Evolutionary conservation across 2,329 filamentous ascomycete genomes (phyloP), one percentile per base, ranked within the genome.

Genomic region (Aspergillus novofumigatus): DNA sequence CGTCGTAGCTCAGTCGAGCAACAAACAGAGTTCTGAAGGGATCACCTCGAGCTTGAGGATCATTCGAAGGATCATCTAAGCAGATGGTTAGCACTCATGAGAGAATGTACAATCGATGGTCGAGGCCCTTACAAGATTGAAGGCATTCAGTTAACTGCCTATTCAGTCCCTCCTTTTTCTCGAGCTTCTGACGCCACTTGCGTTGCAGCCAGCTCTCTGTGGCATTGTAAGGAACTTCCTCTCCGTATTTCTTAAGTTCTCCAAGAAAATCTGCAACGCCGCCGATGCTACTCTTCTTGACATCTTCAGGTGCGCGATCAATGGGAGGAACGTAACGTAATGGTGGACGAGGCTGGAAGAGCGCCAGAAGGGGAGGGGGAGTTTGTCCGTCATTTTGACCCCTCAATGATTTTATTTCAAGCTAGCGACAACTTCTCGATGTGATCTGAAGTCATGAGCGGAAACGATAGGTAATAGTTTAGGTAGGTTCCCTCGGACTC

Each of bases 11-110:
- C 51, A 99, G 82, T 54, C 94, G 88, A 53, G 91, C 89, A 54
- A 97, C 90, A 68, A 99, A 95, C 52, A 99, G 81, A 14, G 94
- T 99, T 77, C 91, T 96, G 81, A 94, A 97, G 1, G 93, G 89
- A 77, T 97, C 92, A 56, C 94, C 93, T 62, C 92, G 86, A 63
- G 96, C 88, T 67, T 97, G 94, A 11, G 89, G 84, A 69, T 99
- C 94, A 41, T 94, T 87, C 25, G 81, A 78, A 6, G 94, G 93
- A 62, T 93, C 90, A 75, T 90, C 92, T 92, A 63, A 41, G 62
- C 14, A 45, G 54, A 1, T 25, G 14, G 52, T 62, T 49, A 56
- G 49, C 25, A 65, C 55, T 23, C 32, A 47, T 6, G 21, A 23
- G 21, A n/a, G 6, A 50, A 23, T 14, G n/a, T 35, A 25, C 20